Evolutionary conservation across 225 moss, liverwort and hornwort species (phyloP).

Genomic region (Marchantia polymorpha): DNA sequence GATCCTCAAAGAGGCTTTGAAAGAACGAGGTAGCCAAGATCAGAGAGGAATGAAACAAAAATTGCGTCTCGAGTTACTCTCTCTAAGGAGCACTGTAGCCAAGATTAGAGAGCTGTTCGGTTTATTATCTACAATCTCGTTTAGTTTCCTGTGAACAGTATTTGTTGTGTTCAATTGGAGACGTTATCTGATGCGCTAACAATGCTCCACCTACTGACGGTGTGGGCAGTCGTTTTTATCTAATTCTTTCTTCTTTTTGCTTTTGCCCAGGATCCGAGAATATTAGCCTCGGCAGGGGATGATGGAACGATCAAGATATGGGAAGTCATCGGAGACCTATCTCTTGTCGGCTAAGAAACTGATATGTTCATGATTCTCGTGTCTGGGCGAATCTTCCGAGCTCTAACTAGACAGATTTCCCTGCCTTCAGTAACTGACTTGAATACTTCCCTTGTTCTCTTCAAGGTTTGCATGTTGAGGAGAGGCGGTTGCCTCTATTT

Average conservation of each 20-base stretch:
- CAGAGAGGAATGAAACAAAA: too few species aligned
- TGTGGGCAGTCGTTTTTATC: too few species aligned
- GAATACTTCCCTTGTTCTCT: not conserved
- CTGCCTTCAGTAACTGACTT: not conserved
- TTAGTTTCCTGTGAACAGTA: not conserved
- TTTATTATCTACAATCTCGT: not conserved
- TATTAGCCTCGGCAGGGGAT: constrained; percentile 83
- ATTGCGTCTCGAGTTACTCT: too few species aligned
- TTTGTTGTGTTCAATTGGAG: too few species aligned
- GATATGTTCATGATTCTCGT: not conserved
- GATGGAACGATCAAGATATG: constrained; percentile 82
- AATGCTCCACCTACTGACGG: not conserved
- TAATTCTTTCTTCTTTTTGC: not conserved
- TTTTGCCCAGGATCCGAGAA: constrained; percentile 54
- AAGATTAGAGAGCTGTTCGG: too few species aligned
- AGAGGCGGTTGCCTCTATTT: not conserved
- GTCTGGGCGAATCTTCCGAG: not conserved
- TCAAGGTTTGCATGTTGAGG: not conserved
- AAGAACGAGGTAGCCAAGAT: too few species aligned
- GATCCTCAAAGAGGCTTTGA: too few species aligned
- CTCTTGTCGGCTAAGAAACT: not conserved
- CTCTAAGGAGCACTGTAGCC: too few species aligned
- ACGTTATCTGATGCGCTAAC: not conserved
- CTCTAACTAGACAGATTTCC: not conserved
- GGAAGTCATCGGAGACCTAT: constrained; percentile 69